Conservation (phyloP, 768 basidiomycete species). For the Ramaria rubella region DNA sequence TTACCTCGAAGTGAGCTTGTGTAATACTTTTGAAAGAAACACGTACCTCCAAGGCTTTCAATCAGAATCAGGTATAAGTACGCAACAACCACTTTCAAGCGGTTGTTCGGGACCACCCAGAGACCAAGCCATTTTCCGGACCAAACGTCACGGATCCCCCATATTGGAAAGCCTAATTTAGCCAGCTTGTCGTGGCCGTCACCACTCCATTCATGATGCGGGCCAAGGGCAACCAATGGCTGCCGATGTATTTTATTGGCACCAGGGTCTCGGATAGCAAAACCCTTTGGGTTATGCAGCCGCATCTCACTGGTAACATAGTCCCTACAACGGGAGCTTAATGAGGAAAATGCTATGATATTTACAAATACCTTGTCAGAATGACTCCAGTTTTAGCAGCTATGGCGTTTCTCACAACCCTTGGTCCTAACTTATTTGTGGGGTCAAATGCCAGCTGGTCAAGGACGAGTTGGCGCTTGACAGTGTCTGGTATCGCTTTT, state of each 20-base stretch:
- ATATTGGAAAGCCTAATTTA: constrained; percentile 29
- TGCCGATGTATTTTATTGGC: constrained; percentile 26
- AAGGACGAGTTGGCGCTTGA: constrained; percentile 29
- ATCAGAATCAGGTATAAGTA: constrained; percentile 25
- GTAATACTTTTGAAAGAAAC: no score
- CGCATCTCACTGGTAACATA: not conserved
- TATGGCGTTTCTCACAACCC: not conserved
- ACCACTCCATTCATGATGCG: no score
- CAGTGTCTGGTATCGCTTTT: constrained; percentile 19
- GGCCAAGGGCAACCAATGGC: constrained; percentile 32
- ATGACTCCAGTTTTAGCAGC: not conserved
- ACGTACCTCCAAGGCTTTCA: constrained; percentile 21
- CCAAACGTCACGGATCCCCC: constrained; percentile 23
- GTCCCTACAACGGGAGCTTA: not conserved
- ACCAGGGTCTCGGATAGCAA: constrained; percentile 7
- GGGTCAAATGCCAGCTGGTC: no score
- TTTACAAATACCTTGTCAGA: not conserved
- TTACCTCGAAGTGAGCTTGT: not conserved
- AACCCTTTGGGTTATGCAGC: no score
- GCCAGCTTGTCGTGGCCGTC: no score
- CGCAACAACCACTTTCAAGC: constrained; percentile 19
- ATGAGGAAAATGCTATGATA: not conserved
- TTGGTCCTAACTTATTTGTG: no score
- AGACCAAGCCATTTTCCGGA: constrained; percentile 24
- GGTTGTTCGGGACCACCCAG: constrained; percentile 30